These are phyloP conservation scores for Leccinum angustisporum DNA, from an alignment of 1,284 basidiomycete genomes.

Conservation along the genomic window DNA sequence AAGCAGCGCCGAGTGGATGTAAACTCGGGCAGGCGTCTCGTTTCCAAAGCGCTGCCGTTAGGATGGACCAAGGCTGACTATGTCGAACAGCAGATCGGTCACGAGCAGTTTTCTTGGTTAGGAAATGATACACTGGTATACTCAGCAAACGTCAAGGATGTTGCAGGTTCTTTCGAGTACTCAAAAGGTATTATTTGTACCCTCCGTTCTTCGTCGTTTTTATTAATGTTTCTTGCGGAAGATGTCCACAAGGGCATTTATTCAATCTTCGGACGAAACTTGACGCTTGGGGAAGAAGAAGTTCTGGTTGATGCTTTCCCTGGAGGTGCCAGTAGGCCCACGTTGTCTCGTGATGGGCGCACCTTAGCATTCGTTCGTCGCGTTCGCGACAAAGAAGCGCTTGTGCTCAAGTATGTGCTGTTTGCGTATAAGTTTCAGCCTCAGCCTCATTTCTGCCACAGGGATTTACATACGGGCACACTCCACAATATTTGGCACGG, in stretches of 20 bases:
- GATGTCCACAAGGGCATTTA: constrained; percentile 73
- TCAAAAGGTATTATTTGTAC: constrained; percentile 52
- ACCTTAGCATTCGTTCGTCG: constrained; percentile 74
- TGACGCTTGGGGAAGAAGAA: constrained; percentile 53
- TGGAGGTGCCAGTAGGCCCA: constrained; percentile 71
- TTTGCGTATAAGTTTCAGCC: background rate
- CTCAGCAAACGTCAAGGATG: constrained; percentile 60
- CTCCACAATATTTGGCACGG: constrained; percentile 67
- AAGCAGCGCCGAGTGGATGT: constrained; percentile 34
- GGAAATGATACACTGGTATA: constrained; percentile 60
- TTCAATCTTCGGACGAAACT: constrained; percentile 60
- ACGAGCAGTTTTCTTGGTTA: constrained; percentile 66
- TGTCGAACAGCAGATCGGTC: constrained; percentile 66
- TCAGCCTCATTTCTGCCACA: constrained; percentile 27
- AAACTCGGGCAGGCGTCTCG: constrained; percentile 53
- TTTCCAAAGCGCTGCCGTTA: constrained; percentile 54
- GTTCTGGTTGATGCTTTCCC: constrained; percentile 55
- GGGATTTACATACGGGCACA: constrained; percentile 65
- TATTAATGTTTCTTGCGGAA: constrained; percentile 25
- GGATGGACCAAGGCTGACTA: constrained; percentile 62
- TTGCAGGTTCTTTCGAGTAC: constrained; percentile 51
- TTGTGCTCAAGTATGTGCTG: constrained; percentile 61
- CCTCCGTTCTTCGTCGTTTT: background rate
- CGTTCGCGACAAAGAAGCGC: constrained; percentile 67
- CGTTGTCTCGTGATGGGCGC: constrained; percentile 64